Base-by-base conservation (phyloP, 495 filamentous ascomycete species). In the Talaromyces nanjingensis region DNA sequence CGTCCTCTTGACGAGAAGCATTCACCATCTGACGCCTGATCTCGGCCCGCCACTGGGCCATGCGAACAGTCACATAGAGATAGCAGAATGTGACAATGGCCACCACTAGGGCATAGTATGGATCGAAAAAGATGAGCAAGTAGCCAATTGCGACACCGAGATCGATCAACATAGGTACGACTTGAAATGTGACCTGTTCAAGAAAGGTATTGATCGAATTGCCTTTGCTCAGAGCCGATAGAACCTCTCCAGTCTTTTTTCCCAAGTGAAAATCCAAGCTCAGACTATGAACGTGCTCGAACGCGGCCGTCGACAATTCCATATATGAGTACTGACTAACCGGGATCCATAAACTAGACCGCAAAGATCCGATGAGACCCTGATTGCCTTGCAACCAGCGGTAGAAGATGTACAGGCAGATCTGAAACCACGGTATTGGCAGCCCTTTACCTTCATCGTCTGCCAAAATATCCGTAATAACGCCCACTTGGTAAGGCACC, bases 241-340 rank as follows among this genome's bases (percentile, higher is more conserved):
- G 78, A 16, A 98, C 92, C 73, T 98, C 94, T 25, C 94, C 94
- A 1, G 94, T 98, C 73, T 93, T 92, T 77, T 98, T 98, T 52
- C 92, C 90, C 11, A 97, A 84, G 73, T 98, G 94, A 69, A 98
- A 98, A 70, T 98, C 94, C 67, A 97, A 79, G 74, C 93, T 97
- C 16, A 98, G 85, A 42, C 88, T 86, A 73, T 98, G 94, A 18
- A 98, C 94, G 71, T 98, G 94, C 73, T 98, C 94, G 69, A 98
- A 98, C 6, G 93, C 89, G 7, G 94, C 92, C 2, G 92, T 93
- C 1, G 92, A 96, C 31, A 98, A 83, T 58, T 94, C 91, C 73
- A 91, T 90, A 73, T 97, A 98, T 7, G 93, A 96, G 73, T 97
- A 96, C 71, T 98, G 94, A 39, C 91, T 87, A 59, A 98, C 91